phyloP scores from a whole-genome alignment of 176 grass and related monocot species.

The Secale cereale region DNA sequence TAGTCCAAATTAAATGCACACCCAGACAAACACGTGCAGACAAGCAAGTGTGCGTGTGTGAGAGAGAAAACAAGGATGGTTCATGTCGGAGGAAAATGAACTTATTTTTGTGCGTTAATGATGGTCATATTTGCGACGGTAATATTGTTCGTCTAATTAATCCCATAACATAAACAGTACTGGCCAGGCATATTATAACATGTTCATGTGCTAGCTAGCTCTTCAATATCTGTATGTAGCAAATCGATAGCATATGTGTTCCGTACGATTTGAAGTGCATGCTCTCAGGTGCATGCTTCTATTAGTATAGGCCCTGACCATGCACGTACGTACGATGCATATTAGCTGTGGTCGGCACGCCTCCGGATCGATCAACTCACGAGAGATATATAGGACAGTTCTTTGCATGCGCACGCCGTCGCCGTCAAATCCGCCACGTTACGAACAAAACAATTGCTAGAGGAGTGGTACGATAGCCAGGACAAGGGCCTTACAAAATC shows the following conservation, averaged over 20 bases:
- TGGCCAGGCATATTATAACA: no score
- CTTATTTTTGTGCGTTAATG: background rate
- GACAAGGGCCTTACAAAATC: background rate
- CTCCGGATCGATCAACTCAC: background rate
- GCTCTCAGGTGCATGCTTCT: background rate
- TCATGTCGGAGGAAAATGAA: background rate
- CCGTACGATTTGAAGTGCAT: background rate
- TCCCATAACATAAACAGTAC: no score
- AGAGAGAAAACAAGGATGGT: background rate
- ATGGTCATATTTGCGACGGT: no score
- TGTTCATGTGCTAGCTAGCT: no score
- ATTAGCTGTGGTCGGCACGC: background rate
- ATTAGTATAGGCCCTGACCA: background rate
- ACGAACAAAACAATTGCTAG: background rate
- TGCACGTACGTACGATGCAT: background rate
- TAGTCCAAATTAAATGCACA: slow-evolving; percentile 46
- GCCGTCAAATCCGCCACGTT: background rate
- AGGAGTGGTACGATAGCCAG: background rate
- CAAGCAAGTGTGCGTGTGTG: background rate
- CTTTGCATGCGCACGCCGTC: background rate
- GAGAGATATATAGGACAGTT: background rate
- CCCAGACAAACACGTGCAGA: slow-evolving; percentile 24
- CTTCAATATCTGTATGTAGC: no score
- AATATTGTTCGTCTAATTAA: no score
- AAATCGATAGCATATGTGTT: no score